Evolutionary conservation across 179 eudicot genomes (phyloP), one percentile per base, ranked within the genome.

Genomic region (Spinacia oleracea): DNA sequence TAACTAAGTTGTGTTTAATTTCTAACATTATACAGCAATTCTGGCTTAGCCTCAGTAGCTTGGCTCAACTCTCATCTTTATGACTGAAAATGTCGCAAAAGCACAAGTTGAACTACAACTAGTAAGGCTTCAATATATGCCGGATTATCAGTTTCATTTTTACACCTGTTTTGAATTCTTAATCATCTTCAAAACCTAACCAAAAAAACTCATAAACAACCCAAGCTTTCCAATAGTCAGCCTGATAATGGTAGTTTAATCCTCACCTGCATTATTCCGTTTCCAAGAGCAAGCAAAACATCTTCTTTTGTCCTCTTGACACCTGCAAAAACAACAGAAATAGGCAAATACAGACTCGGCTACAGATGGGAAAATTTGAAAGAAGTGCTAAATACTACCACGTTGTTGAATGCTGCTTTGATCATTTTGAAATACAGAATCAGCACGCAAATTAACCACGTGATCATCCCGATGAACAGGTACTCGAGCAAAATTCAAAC

Each of bases 291-390:
- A 35, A 63, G 48, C 66, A 81, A 75, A 76, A 48, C 38, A 59
- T 83, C 82, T 38, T 60, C 79, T 9, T 72, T 79, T 77, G 82
- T 83, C 81, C 91, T 88, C 83, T 86, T 89, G 27, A 66, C 55
- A 66, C 78, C 85, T 77, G 77, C 67, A 77, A 80, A 81, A 76
- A 82, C n/a, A 31, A 74, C 42, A 43, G 45, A n/a, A 63, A 11
- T 68, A 68, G 74, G 55, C 59, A 76, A 58, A 25, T 68, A 15
- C 73, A 48, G 29, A 2, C 3, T 12, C 58, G 43, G 16, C 5
- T 43, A 56, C 25, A 50, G 60, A 34, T 5, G 53, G 53, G 53
- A 35, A 59, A 59, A 45, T 53, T 31, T 66, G 53, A 48, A 48
- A 14, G 51, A 48, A 48, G 6, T 48, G 53, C 20, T 48, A 48